Base-by-base conservation (phyloP, 2,329 filamentous ascomycete genomes). In the Tolypocladium pustulatum region DNA sequence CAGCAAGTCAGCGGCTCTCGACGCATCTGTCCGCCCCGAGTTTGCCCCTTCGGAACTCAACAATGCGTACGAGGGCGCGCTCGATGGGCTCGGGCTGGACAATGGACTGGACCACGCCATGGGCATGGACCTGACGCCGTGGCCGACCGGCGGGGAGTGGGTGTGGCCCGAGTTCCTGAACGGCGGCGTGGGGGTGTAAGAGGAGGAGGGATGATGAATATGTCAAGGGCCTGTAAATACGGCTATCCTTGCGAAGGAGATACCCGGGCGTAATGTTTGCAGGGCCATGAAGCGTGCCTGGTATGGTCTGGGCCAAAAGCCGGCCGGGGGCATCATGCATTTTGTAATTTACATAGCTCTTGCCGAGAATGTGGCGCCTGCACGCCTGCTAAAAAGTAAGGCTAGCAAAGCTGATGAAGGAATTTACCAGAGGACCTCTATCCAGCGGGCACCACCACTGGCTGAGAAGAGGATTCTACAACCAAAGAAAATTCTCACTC, bases 41-140 rank as follows among this genome's bases (percentile, higher is more conserved):
- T 70, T 72, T 34, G 70, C 72, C 25, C 70, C 72, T 1, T 66
- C 76, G 4, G 76, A 79, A 59, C 71, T 78, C n/a, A 79, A 79
- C 55, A 80, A 78, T 43, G 77, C 77, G 0, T 80, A 79, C 54
- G 78, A 80, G 57, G 77, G 78, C 2, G 76, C 77, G 0, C 71
- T 78, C 57, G 77, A 79, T 54, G 75, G 75, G 0, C 69, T 79
- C 1, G 77, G 77, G 32, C 70, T 79, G 27, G 77, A 78, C 25
- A 72, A 75, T 34, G 76, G 76, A 22, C 71, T 74, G 3, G 72
- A 73, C 36, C 70, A 72, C 49, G 68, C 74, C 1, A 77, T 79
- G 63, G 76, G 76, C 2, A 70, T 75, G 30, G 74, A 76, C 54
- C 64, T 71, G 56, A 70, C 70, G 17, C 59, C 73, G 32, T 74